phyloP scores from a whole-genome alignment of 148 eudicot species.

The Heliosperma pusillum region DNA sequence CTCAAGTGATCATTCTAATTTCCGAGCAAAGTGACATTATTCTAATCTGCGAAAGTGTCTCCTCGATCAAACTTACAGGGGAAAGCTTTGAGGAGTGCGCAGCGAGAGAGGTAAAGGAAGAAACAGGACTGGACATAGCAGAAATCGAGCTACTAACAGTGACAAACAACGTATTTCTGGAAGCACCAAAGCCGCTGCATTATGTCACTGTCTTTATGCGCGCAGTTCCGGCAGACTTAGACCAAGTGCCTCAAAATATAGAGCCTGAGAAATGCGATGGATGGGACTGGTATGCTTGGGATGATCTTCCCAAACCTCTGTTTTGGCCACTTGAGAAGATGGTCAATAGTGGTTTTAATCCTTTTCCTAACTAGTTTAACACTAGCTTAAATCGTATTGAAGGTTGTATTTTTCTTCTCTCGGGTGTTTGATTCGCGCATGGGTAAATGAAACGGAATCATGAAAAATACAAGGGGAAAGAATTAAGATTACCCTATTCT shows the following conservation, averaged over 20 bases:
- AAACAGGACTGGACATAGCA: constrained; percentile 67
- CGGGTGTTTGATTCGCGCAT: no score
- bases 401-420: neutral
- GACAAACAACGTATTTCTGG: constrained; percentile 51
- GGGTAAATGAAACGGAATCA: no score
- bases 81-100: constrained; percentile 95
- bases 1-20: no score
- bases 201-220: constrained; percentile 59
- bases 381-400: no score
- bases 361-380: constrained; percentile 31
- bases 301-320: constrained; percentile 64
- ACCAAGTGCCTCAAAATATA: constrained; percentile 45
- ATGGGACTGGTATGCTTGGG: constrained; percentile 93
- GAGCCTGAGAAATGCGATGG: constrained; percentile 94
- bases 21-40: no score
- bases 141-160: constrained; percentile 54
- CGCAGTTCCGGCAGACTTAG: constrained; percentile 37
- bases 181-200: constrained; percentile 47
- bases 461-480: no score
- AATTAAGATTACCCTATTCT: no score
- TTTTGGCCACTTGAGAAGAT: constrained; percentile 60
- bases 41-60: no score
- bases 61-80: constrained; percentile 34
- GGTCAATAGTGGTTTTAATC: constrained; percentile 50
- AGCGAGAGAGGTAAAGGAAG: constrained; percentile 80